phyloP scores from a whole-genome alignment of 2,329 filamentous ascomycete genomes.

The Alternaria solani region DNA sequence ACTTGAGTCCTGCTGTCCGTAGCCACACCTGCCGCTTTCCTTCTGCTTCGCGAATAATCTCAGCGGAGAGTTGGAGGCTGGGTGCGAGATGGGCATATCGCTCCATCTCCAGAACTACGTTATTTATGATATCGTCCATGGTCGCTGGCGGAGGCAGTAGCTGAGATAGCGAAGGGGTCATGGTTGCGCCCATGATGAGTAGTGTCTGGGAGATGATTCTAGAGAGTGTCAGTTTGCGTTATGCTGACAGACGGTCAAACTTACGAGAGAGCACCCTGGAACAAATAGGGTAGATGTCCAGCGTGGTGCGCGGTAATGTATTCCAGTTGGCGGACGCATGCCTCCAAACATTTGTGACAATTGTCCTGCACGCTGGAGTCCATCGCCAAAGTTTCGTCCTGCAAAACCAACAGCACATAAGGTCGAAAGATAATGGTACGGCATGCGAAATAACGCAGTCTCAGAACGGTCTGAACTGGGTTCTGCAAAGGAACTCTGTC shows the following conservation, averaged over 20 bases:
- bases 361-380: conserved; percentile 78
- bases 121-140: conserved; percentile 78
- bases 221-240: conserved; percentile 18
- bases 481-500: conserved; percentile 71
- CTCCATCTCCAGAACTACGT: conserved; percentile 79
- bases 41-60: conserved; percentile 81
- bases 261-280: conserved; percentile 76
- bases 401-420: conserved; percentile 80
- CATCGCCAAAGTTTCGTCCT: conserved; percentile 76
- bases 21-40: conserved; percentile 71
- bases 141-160: conserved; percentile 66
- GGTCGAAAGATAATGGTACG: conserved; percentile 86
- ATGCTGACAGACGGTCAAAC: conserved; percentile 15
- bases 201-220: conserved; percentile 84
- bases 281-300: conserved; percentile 84
- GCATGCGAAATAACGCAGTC: conserved; percentile 83
- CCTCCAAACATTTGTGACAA: conserved; percentile 82
- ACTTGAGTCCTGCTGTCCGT: conserved; percentile 51
- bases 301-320: conserved; percentile 81
- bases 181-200: conserved; percentile 83
- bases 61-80: conserved; percentile 76
- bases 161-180: conserved; percentile 75
- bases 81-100: conserved; percentile 78
- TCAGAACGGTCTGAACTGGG: conserved; percentile 79
- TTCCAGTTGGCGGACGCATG: conserved; percentile 80